These are phyloP conservation scores for Sphaerulina populicola DNA, from an alignment of 2,329 filamentous ascomycete species.

Conservation along the genomic window DNA sequence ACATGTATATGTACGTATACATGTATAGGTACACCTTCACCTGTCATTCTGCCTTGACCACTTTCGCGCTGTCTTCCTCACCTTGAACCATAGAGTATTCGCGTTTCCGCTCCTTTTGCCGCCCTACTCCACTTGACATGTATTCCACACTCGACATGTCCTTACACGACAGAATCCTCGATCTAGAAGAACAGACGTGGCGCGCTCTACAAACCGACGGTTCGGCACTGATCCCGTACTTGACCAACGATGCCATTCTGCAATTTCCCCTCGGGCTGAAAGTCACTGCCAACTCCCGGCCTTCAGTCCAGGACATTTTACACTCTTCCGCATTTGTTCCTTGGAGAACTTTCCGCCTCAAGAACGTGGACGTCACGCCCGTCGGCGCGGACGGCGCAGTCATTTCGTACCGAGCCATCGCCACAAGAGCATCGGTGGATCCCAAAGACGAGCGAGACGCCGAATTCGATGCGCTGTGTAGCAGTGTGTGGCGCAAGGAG, in stretches of 20 bases:
- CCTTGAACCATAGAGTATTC: not conserved
- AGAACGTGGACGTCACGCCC: constrained; percentile 26
- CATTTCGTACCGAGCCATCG: constrained; percentile 25
- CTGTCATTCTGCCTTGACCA: no score
- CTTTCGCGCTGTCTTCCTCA: no score
- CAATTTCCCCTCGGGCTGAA: constrained; percentile 25
- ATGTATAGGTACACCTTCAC: no score
- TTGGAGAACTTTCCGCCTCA: constrained; percentile 25
- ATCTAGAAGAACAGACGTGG: constrained; percentile 29
- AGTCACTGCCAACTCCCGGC: constrained; percentile 22
- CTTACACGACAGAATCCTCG: constrained; percentile 20
- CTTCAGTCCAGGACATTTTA: constrained; percentile 26
- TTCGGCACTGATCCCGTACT: constrained; percentile 22
- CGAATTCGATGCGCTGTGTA: constrained; percentile 28
- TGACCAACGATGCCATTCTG: constrained; percentile 26
- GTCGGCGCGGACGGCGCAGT: constrained; percentile 24
- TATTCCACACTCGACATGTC: constrained; percentile 6
- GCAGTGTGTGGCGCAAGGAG: constrained; percentile 26
- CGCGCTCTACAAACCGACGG: constrained; percentile 23
- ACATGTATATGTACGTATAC: no score
- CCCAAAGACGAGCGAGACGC: constrained; percentile 19
- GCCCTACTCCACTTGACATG: no score
- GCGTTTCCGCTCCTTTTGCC: not conserved
- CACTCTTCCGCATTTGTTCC: constrained; percentile 25
- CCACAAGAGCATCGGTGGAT: constrained; percentile 19